Percentiles rank a stretch among this genome's conserved stretches.
Conservation (phyloP, 805 yeast species). For the Soucietia sequanensis region DNA sequence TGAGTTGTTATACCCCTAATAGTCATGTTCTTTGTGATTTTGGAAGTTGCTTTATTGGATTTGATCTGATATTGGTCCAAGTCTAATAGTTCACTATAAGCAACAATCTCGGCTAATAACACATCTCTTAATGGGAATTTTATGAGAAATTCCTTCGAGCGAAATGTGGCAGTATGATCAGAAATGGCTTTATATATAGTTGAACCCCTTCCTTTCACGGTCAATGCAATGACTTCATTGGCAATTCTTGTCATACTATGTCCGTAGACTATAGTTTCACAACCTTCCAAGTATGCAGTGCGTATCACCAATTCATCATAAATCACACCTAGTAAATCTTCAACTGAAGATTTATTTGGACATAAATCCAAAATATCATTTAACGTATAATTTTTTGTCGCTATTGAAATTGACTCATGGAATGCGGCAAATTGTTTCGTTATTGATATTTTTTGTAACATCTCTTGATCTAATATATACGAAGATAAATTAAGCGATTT, state of each 20-base stretch:
- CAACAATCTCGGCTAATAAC: slow-evolving; percentile 62
- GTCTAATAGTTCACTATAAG: slow-evolving; percentile 46
- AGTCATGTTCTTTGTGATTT: slow-evolving; percentile 68
- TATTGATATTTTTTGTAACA: slow-evolving; percentile 31
- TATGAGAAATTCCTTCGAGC: slow-evolving; percentile 38
- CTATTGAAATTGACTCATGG: slow-evolving; percentile 8
- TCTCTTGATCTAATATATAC: slow-evolving; percentile 29
- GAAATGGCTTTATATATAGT: slow-evolving; percentile 53
- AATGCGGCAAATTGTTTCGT: slow-evolving; percentile 25
- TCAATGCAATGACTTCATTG: slow-evolving; percentile 70
- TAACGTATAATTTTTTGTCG: slow-evolving; percentile 14
- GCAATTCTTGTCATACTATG: slow-evolving; percentile 84
- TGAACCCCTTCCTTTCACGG: slow-evolving; percentile 86
- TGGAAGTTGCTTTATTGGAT: slow-evolving; percentile 22
- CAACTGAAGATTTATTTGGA: slow-evolving; percentile 58
- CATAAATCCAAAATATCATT: slow-evolving; percentile 36
- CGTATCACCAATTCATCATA: slow-evolving; percentile 45
- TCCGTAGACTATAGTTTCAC: slow-evolving; percentile 66
- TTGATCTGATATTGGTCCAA: slow-evolving; percentile 31
- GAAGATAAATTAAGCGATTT: slow-evolving; percentile 42
- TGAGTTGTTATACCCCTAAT: slow-evolving; percentile 74
- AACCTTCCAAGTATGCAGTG: slow-evolving; percentile 43
- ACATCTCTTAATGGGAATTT: slow-evolving; percentile 77
- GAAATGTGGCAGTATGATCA: slow-evolving; percentile 34
- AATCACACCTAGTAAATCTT: slow-evolving; percentile 57